phyloP scores from a whole-genome alignment of 1,139 yeast genomes.

The Diutina siamensis region DNA sequence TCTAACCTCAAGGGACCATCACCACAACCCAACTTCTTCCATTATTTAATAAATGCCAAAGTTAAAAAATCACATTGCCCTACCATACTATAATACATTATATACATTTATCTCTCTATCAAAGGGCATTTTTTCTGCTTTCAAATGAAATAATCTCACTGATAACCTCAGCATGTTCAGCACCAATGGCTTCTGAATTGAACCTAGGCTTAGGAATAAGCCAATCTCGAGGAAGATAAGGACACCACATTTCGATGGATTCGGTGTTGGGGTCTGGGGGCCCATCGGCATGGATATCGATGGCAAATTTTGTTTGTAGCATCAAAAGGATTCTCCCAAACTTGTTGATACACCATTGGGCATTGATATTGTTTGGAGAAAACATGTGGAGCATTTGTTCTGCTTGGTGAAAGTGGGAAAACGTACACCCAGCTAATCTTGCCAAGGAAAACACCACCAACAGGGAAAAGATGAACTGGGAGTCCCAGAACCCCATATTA shows the following conservation, averaged over 20 bases:
- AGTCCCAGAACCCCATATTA: slow-evolving; percentile 41
- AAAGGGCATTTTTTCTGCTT: neutral
- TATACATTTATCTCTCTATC: neutral
- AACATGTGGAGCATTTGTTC: neutral
- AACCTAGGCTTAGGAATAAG: neutral
- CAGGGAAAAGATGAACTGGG: slow-evolving; percentile 33
- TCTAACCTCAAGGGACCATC: too few relatives aligned
- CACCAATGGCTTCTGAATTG: neutral
- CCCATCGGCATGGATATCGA: neutral
- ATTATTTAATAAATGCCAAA: too few relatives aligned
- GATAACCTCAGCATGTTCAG: neutral
- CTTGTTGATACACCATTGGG: neutral
- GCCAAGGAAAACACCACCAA: slow-evolving; percentile 22
- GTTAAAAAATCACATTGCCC: neutral
- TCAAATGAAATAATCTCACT: neutral
- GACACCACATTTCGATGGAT: neutral
- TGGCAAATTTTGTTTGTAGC: neutral
- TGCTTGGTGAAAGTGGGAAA: neutral
- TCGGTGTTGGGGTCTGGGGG: neutral
- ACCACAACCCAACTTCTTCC: too few relatives aligned
- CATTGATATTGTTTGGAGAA: neutral
- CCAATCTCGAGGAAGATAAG: neutral
- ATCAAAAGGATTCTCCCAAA: neutral
- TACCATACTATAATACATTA: neutral
- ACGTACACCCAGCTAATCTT: neutral